phyloP scores from a whole-genome alignment of 164 flowering plant genomes.

The Tinospora cordifolia region DNA sequence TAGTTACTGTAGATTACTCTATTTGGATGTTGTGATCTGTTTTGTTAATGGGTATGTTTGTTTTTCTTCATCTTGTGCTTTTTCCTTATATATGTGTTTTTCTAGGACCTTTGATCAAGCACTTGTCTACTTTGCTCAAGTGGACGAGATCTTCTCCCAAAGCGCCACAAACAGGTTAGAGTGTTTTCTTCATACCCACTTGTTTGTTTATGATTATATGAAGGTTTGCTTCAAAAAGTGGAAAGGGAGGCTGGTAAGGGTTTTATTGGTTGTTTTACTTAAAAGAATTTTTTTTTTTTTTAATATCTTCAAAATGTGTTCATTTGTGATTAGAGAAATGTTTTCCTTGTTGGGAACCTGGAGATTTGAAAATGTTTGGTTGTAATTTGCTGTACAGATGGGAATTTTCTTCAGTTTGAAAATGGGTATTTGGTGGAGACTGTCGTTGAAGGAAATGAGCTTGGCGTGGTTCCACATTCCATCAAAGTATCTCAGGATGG shows the following conservation, averaged over 20 bases:
- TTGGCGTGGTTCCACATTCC: conserved; percentile 73
- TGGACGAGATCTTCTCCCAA: conserved; percentile 74
- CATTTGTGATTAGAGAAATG: too few species aligned
- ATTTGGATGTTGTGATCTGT: conserved; percentile 12
- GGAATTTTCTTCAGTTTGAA: conserved; percentile 72
- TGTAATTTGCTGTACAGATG: conserved; percentile 43
- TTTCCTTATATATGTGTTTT: too few species aligned
- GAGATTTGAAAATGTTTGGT: conserved; percentile 1
- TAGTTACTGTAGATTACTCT: neutral
- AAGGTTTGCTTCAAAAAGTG: conserved; percentile 11
- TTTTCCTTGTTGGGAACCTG: conserved; percentile 10
- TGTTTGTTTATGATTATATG: conserved; percentile 13
- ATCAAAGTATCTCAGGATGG: conserved; percentile 84
- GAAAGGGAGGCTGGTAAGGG: neutral
- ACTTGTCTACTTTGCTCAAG: conserved; percentile 62
- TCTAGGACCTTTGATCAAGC: conserved; percentile 68
- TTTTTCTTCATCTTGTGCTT: neutral
- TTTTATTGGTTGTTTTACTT: neutral
- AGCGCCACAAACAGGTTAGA: conserved; percentile 57
- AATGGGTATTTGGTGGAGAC: conserved; percentile 91
- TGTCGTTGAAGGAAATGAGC: conserved; percentile 78
- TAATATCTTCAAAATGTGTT: neutral
- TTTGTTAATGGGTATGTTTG: conserved; percentile 13
- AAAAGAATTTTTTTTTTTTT: conserved; percentile 5
- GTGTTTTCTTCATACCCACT: conserved; percentile 5